Evolutionary conservation across 345 rosid genomes (phyloP).

Genomic region (Abelmoschus esculentus): DNA sequence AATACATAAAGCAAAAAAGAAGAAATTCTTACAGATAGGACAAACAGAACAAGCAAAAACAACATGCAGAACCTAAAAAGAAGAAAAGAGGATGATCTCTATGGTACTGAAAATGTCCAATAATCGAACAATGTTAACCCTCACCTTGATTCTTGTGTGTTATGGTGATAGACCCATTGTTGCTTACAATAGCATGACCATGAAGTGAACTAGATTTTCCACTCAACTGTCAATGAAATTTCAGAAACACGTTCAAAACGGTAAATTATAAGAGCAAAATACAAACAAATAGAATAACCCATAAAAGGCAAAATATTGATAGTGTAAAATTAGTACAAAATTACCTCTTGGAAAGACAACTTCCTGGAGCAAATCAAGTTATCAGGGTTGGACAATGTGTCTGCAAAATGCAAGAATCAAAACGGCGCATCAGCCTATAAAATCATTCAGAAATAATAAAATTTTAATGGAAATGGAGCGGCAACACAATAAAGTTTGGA

Average conservation of each 20-base stretch:
- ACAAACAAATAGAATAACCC: background rate
- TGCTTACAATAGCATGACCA: conserved; percentile 22
- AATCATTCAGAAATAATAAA: background rate
- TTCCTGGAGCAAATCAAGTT: conserved; percentile 15
- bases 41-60: background rate
- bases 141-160: conserved; percentile 25
- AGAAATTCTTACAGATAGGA: too few relatives aligned
- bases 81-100: too few relatives aligned
- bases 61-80: background rate
- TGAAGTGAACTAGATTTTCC: conserved; percentile 21
- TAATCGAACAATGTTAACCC: background rate
- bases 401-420: conserved; percentile 12
- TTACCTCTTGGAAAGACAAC: conserved; percentile 20
- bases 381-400: conserved; percentile 5
- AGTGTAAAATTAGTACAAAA: background rate
- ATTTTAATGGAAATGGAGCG: background rate
- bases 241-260: background rate
- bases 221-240: conserved; percentile 22
- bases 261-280: background rate
- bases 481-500: background rate
- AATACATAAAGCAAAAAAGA: too few relatives aligned
- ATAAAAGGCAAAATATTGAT: background rate
- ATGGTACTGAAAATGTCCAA: too few relatives aligned
- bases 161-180: conserved; percentile 5
- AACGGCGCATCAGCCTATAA: background rate